Conservation (phyloP, 2,329 filamentous ascomycete species). For the Calonectria fujianensis region DNA sequence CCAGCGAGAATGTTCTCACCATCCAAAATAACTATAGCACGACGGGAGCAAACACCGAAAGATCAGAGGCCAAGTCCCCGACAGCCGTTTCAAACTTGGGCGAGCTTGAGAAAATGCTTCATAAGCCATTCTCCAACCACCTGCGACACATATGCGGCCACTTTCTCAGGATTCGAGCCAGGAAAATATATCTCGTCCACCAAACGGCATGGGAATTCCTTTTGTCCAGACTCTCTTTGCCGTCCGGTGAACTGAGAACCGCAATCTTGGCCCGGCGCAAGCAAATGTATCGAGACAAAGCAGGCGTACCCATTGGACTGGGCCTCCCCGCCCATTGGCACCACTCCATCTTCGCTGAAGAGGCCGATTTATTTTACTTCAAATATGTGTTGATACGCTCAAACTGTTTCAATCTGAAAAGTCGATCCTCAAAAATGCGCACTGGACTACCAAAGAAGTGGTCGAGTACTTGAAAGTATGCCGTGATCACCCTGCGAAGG, state of each 20-base stretch:
- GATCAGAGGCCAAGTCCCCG: not conserved
- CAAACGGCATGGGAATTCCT: not conserved
- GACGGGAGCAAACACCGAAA: not conserved
- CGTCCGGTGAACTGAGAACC: not conserved
- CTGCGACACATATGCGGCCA: not conserved
- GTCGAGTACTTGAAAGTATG: not conserved
- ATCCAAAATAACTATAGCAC: not conserved
- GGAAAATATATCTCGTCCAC: not conserved
- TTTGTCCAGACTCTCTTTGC: not conserved
- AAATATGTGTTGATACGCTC: not conserved
- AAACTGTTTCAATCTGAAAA: not conserved
- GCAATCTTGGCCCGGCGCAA: no score
- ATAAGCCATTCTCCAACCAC: constrained; percentile 3
- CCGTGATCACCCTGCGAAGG: not conserved
- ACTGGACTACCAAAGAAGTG: not conserved
- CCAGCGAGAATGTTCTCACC: not conserved
- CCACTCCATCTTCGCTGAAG: not conserved
- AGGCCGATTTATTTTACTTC: not conserved
- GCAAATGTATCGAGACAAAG: no score
- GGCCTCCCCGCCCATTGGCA: not conserved
- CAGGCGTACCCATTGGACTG: no score
- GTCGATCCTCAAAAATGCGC: not conserved
- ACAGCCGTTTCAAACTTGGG: not conserved
- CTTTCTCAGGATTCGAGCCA: not conserved
- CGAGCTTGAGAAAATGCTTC: not conserved